Conservation (phyloP, 2,329 filamentous ascomycete genomes). For the Alternaria hordeiaustralica region DNA sequence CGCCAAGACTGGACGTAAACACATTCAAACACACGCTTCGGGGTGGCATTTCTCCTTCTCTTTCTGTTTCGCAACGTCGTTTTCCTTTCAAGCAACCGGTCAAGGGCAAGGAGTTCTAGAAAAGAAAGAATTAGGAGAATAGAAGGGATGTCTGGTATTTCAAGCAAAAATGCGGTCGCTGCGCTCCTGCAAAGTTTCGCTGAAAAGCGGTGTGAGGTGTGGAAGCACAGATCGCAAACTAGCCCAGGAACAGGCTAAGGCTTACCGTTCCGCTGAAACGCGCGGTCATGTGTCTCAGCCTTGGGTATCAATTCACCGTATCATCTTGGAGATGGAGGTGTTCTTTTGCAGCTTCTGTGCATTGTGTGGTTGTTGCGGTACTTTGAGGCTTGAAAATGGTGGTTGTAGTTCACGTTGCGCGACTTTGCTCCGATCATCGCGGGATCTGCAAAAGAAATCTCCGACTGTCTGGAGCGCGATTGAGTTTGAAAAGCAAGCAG, state of each 20-base stretch:
- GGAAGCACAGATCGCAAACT: constrained; percentile 42
- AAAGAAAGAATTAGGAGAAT: constrained; percentile 6
- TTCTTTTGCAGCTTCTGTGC: constrained; percentile 1
- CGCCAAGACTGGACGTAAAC: constrained; percentile 42
- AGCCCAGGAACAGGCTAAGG: constrained; percentile 36
- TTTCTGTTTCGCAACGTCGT: constrained; percentile 11
- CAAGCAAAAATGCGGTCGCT: constrained; percentile 31
- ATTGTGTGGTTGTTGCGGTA: constrained; percentile 6
- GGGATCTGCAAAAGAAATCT: constrained; percentile 10
- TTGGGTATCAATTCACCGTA: constrained; percentile 10
- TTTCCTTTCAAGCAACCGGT: constrained; percentile 15
- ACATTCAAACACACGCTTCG: constrained; percentile 48
- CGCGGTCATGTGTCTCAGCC: constrained; percentile 43
- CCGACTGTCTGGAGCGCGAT: constrained; percentile 10
- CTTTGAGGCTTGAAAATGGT: background rate
- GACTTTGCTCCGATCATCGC: background rate
- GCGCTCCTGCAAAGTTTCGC: constrained; percentile 27
- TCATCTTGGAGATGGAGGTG: background rate
- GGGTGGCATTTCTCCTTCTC: constrained; percentile 39
- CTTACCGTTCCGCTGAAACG: constrained; percentile 34
- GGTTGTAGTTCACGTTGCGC: constrained; percentile 1
- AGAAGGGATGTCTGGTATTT: constrained; percentile 28
- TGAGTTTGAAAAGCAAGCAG: constrained; percentile 15
- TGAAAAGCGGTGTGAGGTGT: constrained; percentile 50
- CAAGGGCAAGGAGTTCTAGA: constrained; percentile 14